Base-by-base conservation (phyloP, 2,329 filamentous ascomycete genomes). In the Colletotrichum trifolii region DNA sequence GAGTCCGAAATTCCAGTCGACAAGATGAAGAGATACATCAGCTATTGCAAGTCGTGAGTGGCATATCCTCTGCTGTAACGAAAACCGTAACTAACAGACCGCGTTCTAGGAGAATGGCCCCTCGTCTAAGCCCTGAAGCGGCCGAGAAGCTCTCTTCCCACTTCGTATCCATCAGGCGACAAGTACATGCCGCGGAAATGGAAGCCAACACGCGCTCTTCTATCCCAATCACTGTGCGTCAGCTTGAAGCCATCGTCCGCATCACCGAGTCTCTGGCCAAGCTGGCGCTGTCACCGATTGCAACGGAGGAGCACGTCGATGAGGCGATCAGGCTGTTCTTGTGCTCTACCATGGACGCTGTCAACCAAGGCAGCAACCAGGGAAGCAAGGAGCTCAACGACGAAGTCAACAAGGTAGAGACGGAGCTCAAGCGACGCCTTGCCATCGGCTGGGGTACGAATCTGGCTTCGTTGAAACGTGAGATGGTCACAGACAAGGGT, bases 231-330 rank as follows among this genome's bases (percentile, higher is more conserved):
- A 99, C 96, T 0, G 92, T 99, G 55, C 94, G 96, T 76, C 96
- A 99, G 76, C 87, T 99, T 6, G 96, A 99, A 79, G 95, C 95
- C 72, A 97, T 99, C 70, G 92, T 98, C 68, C 95, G 96, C 75
- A 98, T 99, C 73, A 96, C 94, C 3, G 96, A 99, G 77, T 94
- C 96, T 0, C 87, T 99, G 2, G 96, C 96, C 61, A 99, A 99
- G 77, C 83, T 99, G 47, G 89, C 91, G 0, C 86, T 99, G 8
- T 93, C 91, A 0, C 90, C 94, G 4, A 85, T 97, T 46, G 96
- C 95, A 2, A 94, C 91, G 0, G 95, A 97, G 77, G 85, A 88
- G 50, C 96, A 99, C 74, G 96, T 99, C 56, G 95, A 99, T 73
- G 96, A 99, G 81, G 96, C 96, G 2, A 99, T 99, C 72, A 91